A percentile compares a stretch with the other conserved stretches of the same genome.
Evolutionary conservation across 78 protist species (phyloP).

Genomic region (Dictyostelium firmibasis): DNA sequence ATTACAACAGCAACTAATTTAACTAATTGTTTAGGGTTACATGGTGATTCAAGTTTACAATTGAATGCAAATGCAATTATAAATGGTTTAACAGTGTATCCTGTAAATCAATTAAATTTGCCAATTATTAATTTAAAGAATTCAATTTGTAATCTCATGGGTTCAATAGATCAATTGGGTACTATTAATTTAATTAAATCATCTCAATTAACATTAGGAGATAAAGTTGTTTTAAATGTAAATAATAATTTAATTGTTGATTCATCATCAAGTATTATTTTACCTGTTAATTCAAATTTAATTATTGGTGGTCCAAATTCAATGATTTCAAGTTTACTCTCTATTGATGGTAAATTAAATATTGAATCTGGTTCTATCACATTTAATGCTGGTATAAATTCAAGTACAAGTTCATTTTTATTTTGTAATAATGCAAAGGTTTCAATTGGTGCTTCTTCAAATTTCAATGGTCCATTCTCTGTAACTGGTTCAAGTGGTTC

Average conservation of each 20-base stretch:
- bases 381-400: neutral
- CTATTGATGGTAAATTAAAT: neutral
- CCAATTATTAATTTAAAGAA: neutral
- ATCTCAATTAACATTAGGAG: neutral
- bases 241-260: neutral
- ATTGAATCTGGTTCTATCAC: neutral
- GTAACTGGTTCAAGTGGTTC: neutral
- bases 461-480: neutral
- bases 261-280: neutral
- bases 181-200: neutral
- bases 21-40: neutral
- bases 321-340: neutral
- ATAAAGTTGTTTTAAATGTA: neutral
- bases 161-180: neutral
- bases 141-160: neutral
- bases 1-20: neutral
- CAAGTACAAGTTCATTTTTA: neutral
- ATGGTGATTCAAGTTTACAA: neutral
- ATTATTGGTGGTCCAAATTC: slow-evolving; percentile 5
- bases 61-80: neutral
- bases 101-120: neutral
- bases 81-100: neutral
- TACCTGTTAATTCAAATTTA: neutral
- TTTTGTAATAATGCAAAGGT: neutral
- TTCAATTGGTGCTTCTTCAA: neutral